Percentiles rank a stretch among this genome's conserved stretches.
phyloP scores from a whole-genome alignment of 495 filamentous ascomycete genomes.

The Lichina pygmaea region DNA sequence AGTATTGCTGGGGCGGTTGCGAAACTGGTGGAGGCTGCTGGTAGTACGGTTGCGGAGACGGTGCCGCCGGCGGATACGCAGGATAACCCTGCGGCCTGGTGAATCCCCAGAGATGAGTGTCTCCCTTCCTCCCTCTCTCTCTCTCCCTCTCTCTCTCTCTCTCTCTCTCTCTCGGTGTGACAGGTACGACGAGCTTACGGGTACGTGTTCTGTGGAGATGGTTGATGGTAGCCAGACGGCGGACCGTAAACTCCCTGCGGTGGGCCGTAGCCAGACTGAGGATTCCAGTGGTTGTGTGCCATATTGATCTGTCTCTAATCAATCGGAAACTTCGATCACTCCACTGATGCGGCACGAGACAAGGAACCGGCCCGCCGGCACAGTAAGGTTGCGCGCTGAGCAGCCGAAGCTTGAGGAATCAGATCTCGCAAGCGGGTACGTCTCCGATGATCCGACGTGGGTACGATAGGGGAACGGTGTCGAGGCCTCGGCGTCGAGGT shows the following conservation, averaged over 20 bases:
- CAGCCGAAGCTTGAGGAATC: too few relatives aligned
- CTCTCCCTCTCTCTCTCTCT: background rate
- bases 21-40: background rate
- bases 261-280: background rate
- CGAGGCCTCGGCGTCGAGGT: too few relatives aligned
- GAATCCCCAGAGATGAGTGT: background rate
- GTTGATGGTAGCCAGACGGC: background rate
- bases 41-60: constrained; percentile 3
- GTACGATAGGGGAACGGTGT: too few relatives aligned
- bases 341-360: too few relatives aligned
- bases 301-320: too few relatives aligned
- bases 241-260: constrained; percentile 2
- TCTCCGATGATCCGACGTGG: too few relatives aligned
- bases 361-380: too few relatives aligned
- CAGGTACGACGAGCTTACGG: background rate
- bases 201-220: background rate
- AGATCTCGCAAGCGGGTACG: too few relatives aligned
- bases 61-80: background rate
- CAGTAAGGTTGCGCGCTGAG: too few relatives aligned
- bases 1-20: background rate
- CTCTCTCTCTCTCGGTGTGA: background rate
- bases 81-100: background rate
- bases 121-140: background rate
- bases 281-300: too few relatives aligned
- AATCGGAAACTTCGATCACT: too few relatives aligned